Conservation (phyloP, 345 rosid genomes). For the Firmiana major region DNA sequence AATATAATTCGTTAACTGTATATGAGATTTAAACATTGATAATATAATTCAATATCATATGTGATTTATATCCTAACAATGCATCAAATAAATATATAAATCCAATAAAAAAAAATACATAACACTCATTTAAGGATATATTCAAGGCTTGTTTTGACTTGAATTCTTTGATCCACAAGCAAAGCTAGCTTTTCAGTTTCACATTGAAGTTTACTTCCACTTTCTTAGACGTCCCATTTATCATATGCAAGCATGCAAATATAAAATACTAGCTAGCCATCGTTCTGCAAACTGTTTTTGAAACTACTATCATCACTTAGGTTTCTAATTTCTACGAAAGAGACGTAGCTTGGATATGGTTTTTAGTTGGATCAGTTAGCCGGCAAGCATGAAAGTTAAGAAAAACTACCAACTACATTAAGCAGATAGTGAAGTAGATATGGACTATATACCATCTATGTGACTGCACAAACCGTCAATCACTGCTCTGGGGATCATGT, state of each 20-base stretch:
- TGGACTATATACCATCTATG: not conserved
- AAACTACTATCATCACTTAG: not conserved
- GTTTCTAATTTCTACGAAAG: not conserved
- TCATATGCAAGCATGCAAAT: not conserved
- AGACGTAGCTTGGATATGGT: not conserved
- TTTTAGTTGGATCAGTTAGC: not conserved
- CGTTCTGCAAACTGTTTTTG: constrained; percentile 1
- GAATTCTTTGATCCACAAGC: no score
- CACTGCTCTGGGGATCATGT: constrained; percentile 39
- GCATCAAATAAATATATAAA: no score
- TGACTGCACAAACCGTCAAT: constrained; percentile 21
- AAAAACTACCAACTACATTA: not conserved
- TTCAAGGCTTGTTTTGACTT: no score
- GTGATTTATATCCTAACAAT: no score
- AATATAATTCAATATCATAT: no score
- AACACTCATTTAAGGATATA: no score
- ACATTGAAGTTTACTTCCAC: not conserved
- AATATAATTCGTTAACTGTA: no score
- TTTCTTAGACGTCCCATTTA: not conserved
- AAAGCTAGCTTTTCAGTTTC: no score
- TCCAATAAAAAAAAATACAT: no score
- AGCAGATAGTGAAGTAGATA: not conserved
- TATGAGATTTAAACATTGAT: no score
- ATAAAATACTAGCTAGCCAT: not conserved
- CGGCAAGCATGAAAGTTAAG: not conserved